Evolutionary conservation across 345 rosid species (phyloP), one percentile per base, ranked within the genome.

Genomic region (Pistacia integerrima): DNA sequence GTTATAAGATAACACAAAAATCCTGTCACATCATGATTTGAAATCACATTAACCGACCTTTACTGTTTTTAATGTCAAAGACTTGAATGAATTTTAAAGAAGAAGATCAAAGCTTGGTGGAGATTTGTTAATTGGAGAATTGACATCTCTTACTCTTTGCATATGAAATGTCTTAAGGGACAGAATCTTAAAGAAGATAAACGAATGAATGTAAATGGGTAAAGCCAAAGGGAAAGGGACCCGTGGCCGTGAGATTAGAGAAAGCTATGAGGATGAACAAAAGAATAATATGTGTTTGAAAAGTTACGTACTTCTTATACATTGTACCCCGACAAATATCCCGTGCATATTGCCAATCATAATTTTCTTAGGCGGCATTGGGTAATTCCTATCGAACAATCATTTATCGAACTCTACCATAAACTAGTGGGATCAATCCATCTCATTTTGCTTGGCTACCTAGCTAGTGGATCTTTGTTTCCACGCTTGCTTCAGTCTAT

Each of bases 351-450:
- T 52, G 7, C 9, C 56, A 41, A 67, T 46, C 70, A 67, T 49
- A 52, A 11, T 1, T 52, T 52, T 3, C 7, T 14, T 13, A 52
- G 16, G 56, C 56, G n/a, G n/a, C n/a, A n/a, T n/a, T n/a, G n/a
- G n/a, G 22, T 22, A 22, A 22, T 22, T 22, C 22, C 22, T 22
- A 22, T 22, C 22, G 22, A 22, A 22, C 22, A 22, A 22, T 54
- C 36, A 54, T 54, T 16, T 13, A 14, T 13, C 18, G 57, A 54
- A 13, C 16, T 54, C 57, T 54, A 3, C 57, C 17, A 54, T 54
- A 4, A 3, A 5, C 16, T 64, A 52, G 69, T 69, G 82, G 78
- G 78, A 74, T 74, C 78, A 54, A 62, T 52, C 58, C 70, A 74
- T 52, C 25, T 75, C 75, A 11, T 22, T 68, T 55, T 62, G 77